Conservation (phyloP, 2,329 filamentous ascomycete species). For the Anisogramma anomala region DNA sequence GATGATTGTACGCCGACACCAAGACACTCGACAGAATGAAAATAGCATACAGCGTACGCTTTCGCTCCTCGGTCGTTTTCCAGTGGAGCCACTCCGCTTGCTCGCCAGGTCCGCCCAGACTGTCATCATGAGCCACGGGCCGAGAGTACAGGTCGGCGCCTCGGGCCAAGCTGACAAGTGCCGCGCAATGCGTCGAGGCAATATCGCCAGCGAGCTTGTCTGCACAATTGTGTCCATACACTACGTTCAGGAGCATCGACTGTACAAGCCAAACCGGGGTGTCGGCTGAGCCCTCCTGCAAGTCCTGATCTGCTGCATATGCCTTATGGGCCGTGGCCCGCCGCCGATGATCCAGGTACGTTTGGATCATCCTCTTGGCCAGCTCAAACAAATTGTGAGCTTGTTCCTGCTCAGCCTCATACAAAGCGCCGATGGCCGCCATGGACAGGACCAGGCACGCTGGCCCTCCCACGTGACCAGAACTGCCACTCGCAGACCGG, state of each 20-base stretch:
- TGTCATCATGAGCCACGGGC: conserved; percentile 40
- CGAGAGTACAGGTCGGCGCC: conserved; percentile 61
- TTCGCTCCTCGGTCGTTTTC: conserved; percentile 81
- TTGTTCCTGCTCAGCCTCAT: conserved; percentile 69
- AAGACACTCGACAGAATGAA: conserved; percentile 86
- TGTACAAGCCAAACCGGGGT: conserved; percentile 93
- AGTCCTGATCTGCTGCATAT: conserved; percentile 34
- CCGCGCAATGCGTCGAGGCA: conserved; percentile 82
- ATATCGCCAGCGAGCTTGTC: conserved; percentile 87
- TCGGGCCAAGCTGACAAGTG: conserved; percentile 79
- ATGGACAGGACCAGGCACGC: conserved; percentile 81
- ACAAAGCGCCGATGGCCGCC: conserved; percentile 63
- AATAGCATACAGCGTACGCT: conserved; percentile 81
- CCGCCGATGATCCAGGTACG: conserved; percentile 82
- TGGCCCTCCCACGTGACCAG: conserved; percentile 58
- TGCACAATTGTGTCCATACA: conserved; percentile 89
- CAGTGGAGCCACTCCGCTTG: conserved; percentile 77
- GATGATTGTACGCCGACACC: conserved; percentile 86
- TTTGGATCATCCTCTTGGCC: conserved; percentile 88
- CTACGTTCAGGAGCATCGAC: conserved; percentile 90
- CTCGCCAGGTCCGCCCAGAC: conserved; percentile 48
- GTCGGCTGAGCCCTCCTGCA: conserved; percentile 51
- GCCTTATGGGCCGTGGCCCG: conserved; percentile 67
- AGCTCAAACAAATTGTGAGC: conserved; percentile 84
- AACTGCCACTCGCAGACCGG: conserved; percentile 50